Evolutionary conservation across 352 stramenopile species (phyloP).

Genomic region (Phytophthora multivora): DNA sequence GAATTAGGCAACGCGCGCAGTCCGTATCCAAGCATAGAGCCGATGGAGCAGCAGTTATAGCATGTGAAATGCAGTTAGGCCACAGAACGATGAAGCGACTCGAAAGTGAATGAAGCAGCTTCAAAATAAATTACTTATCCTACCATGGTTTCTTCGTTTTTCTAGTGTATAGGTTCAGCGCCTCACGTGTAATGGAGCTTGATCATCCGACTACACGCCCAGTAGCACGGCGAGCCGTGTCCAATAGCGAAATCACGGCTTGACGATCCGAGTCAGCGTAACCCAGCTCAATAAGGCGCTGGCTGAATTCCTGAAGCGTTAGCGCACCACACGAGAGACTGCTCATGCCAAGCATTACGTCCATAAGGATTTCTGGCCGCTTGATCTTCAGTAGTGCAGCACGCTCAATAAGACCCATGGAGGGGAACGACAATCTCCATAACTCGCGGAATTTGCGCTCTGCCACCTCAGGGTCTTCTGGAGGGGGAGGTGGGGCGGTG

Average conservation of each 20-base stretch:
- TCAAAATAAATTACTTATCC: conserved; percentile 52
- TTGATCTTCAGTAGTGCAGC: conserved; percentile 64
- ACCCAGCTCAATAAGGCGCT: conserved; percentile 60
- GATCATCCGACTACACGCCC: conserved; percentile 17
- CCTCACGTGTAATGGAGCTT: neutral
- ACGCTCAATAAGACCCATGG: conserved; percentile 68
- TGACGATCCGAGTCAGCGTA: conserved; percentile 63
- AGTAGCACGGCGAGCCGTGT: conserved; percentile 46
- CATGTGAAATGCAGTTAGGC: conserved; percentile 9
- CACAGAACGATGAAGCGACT: neutral
- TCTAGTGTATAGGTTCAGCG: conserved; percentile 31
- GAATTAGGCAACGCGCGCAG: conserved; percentile 16
- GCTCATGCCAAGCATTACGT: conserved; percentile 85
- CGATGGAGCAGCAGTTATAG: neutral
- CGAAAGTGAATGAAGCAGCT: conserved; percentile 26
- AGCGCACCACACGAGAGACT: conserved; percentile 68
- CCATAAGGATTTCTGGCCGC: conserved; percentile 67
- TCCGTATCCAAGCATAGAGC: conserved; percentile 12
- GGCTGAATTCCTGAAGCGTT: conserved; percentile 62
- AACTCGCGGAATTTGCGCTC: conserved; percentile 71
- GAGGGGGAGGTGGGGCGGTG: neutral
- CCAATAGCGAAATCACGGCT: conserved; percentile 59
- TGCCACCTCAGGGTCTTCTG: conserved; percentile 35
- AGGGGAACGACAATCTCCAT: conserved; percentile 80
- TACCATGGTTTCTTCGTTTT: conserved; percentile 32